These are phyloP conservation scores for Aspergillus sclerotioniger DNA, from an alignment of 495 filamentous ascomycete species.

Conservation along the genomic window DNA sequence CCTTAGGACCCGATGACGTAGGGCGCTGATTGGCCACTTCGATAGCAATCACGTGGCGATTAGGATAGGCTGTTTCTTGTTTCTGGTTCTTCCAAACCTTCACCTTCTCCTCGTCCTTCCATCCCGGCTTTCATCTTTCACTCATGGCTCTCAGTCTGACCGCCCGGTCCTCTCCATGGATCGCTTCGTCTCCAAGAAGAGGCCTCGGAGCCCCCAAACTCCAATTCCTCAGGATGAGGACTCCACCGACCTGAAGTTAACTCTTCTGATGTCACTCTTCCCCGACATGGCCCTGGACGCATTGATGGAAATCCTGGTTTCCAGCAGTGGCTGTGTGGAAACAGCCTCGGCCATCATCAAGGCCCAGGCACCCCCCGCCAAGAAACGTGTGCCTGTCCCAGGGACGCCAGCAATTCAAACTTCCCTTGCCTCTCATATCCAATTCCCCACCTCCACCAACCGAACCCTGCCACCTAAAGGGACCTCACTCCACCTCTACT, in stretches of 20 bases:
- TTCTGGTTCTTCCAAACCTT: background rate
- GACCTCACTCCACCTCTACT: conserved; percentile 75
- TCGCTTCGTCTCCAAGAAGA: conserved; percentile 54
- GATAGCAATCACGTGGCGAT: conserved; percentile 34
- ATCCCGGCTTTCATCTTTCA: background rate
- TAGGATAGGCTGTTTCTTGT: conserved; percentile 7
- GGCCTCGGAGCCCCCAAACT: conserved; percentile 30
- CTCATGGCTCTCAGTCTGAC: conserved; percentile 5
- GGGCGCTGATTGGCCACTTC: conserved; percentile 33
- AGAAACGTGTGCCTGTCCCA: conserved; percentile 25
- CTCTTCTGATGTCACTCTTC: conserved; percentile 75
- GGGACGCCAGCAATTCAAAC: conserved; percentile 34
- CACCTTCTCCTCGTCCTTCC: background rate
- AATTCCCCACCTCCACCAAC: conserved; percentile 13
- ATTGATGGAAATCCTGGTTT: conserved; percentile 76
- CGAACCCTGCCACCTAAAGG: conserved; percentile 68
- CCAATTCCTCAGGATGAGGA: conserved; percentile 46
- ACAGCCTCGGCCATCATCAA: conserved; percentile 54
- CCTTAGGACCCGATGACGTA: background rate
- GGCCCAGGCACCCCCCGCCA: conserved; percentile 26
- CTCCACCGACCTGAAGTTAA: conserved; percentile 85
- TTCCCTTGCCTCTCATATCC: conserved; percentile 48
- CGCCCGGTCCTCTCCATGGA: conserved; percentile 47
- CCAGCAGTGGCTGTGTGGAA: conserved; percentile 73
- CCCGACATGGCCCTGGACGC: conserved; percentile 58